Evolutionary conservation across 73 alveolate genomes (phyloP).

Genomic region (Tetrahymena malaccensis): DNA sequence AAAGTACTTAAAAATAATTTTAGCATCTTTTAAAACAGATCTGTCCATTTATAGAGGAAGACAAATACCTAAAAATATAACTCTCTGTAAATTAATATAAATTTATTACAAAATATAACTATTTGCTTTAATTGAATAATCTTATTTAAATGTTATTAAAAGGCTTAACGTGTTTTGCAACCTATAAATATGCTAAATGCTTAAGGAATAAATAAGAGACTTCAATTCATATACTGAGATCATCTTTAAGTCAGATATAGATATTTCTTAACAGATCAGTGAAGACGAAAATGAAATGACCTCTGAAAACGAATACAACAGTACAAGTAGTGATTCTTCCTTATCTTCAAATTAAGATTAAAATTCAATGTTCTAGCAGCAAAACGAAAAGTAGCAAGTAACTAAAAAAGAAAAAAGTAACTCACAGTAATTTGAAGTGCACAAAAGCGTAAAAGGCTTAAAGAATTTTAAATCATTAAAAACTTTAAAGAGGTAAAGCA

Average conservation of each 20-base stretch:
- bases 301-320: neutral
- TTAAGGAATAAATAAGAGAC: neutral
- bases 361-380: neutral
- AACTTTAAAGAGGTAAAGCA: neutral
- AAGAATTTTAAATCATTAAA: neutral
- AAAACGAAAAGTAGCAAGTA: neutral
- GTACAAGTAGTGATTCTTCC: neutral
- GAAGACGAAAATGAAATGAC: neutral
- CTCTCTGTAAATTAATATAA: neutral
- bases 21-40: neutral
- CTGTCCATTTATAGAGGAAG: neutral
- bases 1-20: neutral
- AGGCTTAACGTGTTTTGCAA: neutral
- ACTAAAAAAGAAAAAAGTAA: neutral
- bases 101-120: neutral
- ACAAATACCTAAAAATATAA: neutral
- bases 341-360: neutral
- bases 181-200: neutral
- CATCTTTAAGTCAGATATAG: neutral
- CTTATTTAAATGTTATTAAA: neutral
- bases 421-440: neutral
- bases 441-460: neutral
- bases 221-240: neutral
- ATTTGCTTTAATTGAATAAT: too few species aligned
- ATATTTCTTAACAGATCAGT: neutral